Evolutionary conservation across 768 basidiomycete species (phyloP).

Genomic region (Pleurotus cornucopiae): DNA sequence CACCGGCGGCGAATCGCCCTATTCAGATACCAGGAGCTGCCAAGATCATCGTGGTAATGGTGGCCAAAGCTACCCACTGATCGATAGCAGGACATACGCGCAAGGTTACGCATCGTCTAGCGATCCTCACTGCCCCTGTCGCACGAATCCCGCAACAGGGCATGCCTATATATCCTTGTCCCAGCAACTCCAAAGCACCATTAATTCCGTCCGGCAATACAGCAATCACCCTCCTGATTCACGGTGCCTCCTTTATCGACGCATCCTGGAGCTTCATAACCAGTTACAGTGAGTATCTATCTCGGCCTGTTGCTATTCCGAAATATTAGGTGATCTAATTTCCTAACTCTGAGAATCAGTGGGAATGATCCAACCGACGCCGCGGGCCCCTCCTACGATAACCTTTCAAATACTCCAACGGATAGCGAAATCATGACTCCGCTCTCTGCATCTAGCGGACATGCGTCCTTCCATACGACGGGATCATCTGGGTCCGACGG

Average conservation of each 20-base stretch:
- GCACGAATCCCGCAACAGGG: constrained; percentile 54
- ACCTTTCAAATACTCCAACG: constrained; percentile 43
- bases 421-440: constrained; percentile 63
- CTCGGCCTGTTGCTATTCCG: constrained; percentile 1
- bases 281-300: constrained; percentile 58
- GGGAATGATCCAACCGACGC: constrained; percentile 48
- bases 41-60: constrained; percentile 25
- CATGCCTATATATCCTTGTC: constrained; percentile 58
- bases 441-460: constrained; percentile 46
- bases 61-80: constrained; percentile 33
- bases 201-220: constrained; percentile 57
- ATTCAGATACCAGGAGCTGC: constrained; percentile 24
- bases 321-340: constrained; percentile 1
- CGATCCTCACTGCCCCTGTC: constrained; percentile 54
- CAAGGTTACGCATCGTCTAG: constrained; percentile 28
- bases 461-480: constrained; percentile 36
- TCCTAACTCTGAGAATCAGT: constrained; percentile 23
- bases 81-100: constrained; percentile 21
- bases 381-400: constrained; percentile 47
- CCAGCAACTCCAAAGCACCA: constrained; percentile 58
- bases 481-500: constrained; percentile 32
- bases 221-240: constrained; percentile 52
- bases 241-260: constrained; percentile 51
- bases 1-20: constrained; percentile 28
- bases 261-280: constrained; percentile 57